phyloP scores from a whole-genome alignment of 2,329 filamentous ascomycete genomes.

The Epichloe baconii region DNA sequence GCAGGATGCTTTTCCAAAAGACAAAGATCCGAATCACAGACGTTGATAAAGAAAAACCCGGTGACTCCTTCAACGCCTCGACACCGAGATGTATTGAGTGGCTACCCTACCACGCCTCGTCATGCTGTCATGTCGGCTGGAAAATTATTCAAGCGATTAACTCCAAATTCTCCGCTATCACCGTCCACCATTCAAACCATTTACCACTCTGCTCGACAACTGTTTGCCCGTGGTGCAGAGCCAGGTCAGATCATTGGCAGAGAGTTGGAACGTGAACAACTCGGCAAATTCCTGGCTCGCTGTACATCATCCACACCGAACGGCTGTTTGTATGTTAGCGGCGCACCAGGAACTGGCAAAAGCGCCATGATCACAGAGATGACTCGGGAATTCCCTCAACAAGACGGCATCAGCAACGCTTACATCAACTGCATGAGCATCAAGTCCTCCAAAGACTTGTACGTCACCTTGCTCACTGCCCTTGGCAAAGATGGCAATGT shows the following conservation, averaged over 20 bases:
- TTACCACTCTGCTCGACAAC: conserved; percentile 75
- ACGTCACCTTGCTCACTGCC: conserved; percentile 63
- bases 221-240: conserved; percentile 70
- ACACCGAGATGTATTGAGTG: conserved; percentile 64
- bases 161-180: conserved; percentile 61
- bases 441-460: conserved; percentile 76
- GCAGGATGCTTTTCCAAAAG: conserved; percentile 17
- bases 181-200: conserved; percentile 59
- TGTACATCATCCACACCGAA: conserved; percentile 47
- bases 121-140: conserved; percentile 70
- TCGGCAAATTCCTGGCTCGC: conserved; percentile 55
- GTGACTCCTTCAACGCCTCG: conserved; percentile 62
- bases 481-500: conserved; percentile 45
- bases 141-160: conserved; percentile 63
- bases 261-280: conserved; percentile 51
- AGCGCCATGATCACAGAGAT: conserved; percentile 84
- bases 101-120: conserved; percentile 64
- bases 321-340: conserved; percentile 88
- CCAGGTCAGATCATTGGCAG: conserved; percentile 67
- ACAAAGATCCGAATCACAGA: conserved; percentile 17
- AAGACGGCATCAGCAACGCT: conserved; percentile 48
- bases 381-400: conserved; percentile 42
- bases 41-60: conserved; percentile 30
- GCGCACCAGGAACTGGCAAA: conserved; percentile 91
- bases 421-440: conserved; percentile 98